Evolutionary conservation across 805 yeast species (phyloP), one percentile per base, ranked within the genome.

Genomic region (Wickerhamomyces chaumierensis): DNA sequence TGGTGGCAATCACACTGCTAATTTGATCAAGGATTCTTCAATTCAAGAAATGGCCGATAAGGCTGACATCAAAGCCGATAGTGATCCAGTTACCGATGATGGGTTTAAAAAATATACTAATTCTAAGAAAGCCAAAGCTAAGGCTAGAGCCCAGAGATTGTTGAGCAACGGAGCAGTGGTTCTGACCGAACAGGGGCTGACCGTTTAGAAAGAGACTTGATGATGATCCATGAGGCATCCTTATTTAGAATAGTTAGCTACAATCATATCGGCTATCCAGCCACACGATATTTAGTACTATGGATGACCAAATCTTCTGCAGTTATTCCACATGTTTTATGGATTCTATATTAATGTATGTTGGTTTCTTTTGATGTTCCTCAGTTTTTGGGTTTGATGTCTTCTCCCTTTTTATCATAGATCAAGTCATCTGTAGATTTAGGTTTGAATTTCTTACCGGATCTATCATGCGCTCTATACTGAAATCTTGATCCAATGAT

Each of bases 401-500:
- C 12, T 23, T 25, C 15, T 19, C 6, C 14, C n/a, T 18, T 31
- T 16, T 14, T 6, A 14, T 27, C 36, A 31, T n/a, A 21, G 35
- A 33, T 19, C 28, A 75, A 49, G 52, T 78, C 82, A 42, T 73
- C 81, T 29, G 83, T 85, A 25, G 73, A 71, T 47, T 81, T 92
- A 41, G 78, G 73, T 61, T 88, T 88, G 66, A 86, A 86, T 62
- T 88, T 86, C 49, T 82, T 74, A 18, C 80, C 83, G 0, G 94
- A 76, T 41, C 97, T 67, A 49, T 88, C 96, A 9, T 75, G 74
- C 33, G 88, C 68, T 55, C 94, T 69, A 43, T 78, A 72, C 43
- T 77, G 75, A 47, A 88, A 71, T 42, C 96, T 64, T 33, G 86
- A 80, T 1, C 97, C 97, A 9, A 87, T 58, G 8, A 85, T 69